Percentiles rank a stretch among this genome's conserved stretches.
Evolutionary conservation across 305 asterid species (phyloP).

Genomic region (Rubia peregrina): DNA sequence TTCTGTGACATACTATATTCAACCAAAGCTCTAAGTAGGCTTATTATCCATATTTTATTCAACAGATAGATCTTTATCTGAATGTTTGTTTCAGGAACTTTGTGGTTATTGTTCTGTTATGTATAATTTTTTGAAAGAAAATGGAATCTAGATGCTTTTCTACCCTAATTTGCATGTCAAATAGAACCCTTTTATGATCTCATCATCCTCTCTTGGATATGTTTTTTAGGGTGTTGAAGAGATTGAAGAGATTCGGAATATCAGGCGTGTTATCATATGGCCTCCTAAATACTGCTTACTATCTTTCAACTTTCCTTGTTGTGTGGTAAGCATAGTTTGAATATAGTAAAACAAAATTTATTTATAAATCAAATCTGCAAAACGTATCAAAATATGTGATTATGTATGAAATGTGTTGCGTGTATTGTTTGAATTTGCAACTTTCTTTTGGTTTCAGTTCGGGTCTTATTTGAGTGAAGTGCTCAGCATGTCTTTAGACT

Average conservation of each 20-base stretch:
- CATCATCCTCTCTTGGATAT: slow-evolving; percentile 25
- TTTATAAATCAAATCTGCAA: background rate
- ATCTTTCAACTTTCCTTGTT: slow-evolving; percentile 75
- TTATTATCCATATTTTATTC: no score
- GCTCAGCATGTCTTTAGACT: background rate
- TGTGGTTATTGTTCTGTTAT: background rate
- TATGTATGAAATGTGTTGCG: background rate
- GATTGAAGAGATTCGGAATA: slow-evolving; percentile 71
- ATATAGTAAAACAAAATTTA: background rate
- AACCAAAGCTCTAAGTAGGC: no score
- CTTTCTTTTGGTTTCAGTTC: background rate
- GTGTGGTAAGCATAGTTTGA: slow-evolving; percentile 48
- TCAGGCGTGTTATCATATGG: slow-evolving; percentile 89
- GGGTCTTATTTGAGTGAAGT: slow-evolving; percentile 1
- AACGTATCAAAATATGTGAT: background rate
- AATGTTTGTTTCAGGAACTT: background rate
- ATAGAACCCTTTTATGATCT: slow-evolving; percentile 14
- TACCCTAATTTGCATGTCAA: background rate
- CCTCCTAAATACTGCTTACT: slow-evolving; percentile 76
- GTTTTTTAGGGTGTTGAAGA: slow-evolving; percentile 46
- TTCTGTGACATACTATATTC: background rate
- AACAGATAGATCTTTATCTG: background rate
- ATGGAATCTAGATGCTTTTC: background rate
- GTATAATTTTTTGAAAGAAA: background rate
- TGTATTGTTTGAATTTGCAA: background rate